Evolutionary conservation across 176 grass and related monocot genomes (phyloP).

Genomic region (Ampelocalamus luodianensis): DNA sequence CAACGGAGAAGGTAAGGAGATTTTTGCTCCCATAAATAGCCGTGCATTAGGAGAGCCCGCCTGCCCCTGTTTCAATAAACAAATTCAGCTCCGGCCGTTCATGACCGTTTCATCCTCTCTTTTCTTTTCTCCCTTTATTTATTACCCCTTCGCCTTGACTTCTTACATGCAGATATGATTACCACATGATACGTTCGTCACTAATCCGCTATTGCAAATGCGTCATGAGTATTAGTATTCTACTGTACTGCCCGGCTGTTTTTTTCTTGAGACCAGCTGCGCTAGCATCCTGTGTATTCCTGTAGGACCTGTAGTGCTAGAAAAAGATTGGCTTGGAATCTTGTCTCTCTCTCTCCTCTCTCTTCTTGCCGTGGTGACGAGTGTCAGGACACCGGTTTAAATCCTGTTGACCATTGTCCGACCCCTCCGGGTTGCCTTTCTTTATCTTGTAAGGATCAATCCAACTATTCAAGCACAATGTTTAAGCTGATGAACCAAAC

Average conservation of each 20-base stretch:
- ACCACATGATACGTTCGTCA: slow-evolving; percentile 26
- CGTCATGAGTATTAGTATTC: background rate
- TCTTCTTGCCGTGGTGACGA: slow-evolving; percentile 25
- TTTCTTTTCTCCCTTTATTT: background rate
- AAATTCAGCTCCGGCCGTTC: slow-evolving; percentile 32
- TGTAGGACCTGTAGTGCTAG: background rate
- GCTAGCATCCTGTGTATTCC: too few species aligned
- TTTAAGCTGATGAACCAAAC: slow-evolving; percentile 12
- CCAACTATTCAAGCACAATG: background rate
- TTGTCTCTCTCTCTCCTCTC: slow-evolving; percentile 24
- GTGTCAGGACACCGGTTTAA: slow-evolving; percentile 33
- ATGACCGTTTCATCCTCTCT: slow-evolving; percentile 25
- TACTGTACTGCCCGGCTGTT: background rate
- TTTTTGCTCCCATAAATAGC: slow-evolving; percentile 42
- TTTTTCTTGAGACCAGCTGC: background rate
- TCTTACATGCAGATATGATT: slow-evolving; percentile 14
- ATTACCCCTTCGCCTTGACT: slow-evolving; percentile 38
- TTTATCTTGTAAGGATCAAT: slow-evolving; percentile 7
- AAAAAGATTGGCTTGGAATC: slow-evolving; percentile 23
- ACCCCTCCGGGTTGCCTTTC: background rate
- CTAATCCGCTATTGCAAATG: background rate
- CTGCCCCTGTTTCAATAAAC: background rate
- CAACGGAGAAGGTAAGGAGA: slow-evolving; percentile 14
- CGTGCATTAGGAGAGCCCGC: background rate
- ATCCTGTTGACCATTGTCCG: slow-evolving; percentile 40